phyloP scores from a whole-genome alignment of 2,329 filamentous ascomycete genomes.

The Hymenoscyphus scutula region DNA sequence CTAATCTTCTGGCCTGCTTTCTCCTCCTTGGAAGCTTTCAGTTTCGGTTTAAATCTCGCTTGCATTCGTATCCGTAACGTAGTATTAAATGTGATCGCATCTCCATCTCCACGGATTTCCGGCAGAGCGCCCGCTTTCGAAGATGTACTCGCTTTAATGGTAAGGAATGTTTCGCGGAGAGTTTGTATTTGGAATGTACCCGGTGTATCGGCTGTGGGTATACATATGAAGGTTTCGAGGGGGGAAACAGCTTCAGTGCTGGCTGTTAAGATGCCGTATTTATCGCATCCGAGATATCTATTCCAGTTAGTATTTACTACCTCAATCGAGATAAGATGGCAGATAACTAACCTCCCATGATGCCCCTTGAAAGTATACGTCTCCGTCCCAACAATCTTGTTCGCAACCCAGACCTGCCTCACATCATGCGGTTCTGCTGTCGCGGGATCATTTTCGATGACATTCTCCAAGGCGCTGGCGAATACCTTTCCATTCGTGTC shows the following conservation, averaged over 20 bases:
- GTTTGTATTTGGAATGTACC: constrained; percentile 76
- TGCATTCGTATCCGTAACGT: constrained; percentile 87
- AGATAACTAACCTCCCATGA: constrained; percentile 67
- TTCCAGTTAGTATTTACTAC: background rate
- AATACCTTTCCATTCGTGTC: constrained; percentile 88
- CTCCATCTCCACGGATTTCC: constrained; percentile 75
- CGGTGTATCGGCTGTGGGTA: constrained; percentile 61
- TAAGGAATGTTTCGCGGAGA: constrained; percentile 67
- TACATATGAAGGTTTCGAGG: constrained; percentile 76
- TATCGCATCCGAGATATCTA: constrained; percentile 84
- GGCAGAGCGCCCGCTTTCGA: constrained; percentile 49
- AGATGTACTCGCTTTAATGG: constrained; percentile 52
- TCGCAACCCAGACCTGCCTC: constrained; percentile 91
- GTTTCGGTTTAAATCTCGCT: constrained; percentile 82
- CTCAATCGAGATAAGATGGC: background rate
- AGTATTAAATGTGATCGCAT: constrained; percentile 64
- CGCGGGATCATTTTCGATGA: constrained; percentile 76
- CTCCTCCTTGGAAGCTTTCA: constrained; percentile 77
- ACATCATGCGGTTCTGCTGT: constrained; percentile 95
- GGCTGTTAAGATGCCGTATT: constrained; percentile 74
- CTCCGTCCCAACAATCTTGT: constrained; percentile 77
- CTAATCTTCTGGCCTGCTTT: constrained; percentile 84
- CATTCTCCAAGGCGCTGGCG: constrained; percentile 77
- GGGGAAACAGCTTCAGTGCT: constrained; percentile 77
- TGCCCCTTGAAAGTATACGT: constrained; percentile 84